Evolutionary conservation across 1,139 yeast genomes (phyloP).

Genomic region (Hyphopichia burtonii): DNA sequence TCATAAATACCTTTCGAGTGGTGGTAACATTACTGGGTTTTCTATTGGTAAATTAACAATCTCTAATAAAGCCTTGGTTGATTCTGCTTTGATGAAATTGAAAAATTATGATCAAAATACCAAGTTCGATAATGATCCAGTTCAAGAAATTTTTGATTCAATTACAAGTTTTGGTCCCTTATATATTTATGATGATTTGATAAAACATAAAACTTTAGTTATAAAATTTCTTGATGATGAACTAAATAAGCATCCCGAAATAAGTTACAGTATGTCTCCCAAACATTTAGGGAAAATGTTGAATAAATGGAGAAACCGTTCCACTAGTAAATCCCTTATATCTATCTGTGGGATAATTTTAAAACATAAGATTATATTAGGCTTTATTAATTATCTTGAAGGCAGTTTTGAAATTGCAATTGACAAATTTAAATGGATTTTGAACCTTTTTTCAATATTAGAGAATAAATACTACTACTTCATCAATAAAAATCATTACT

Average conservation of each 20-base stretch:
- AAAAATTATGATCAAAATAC: not conserved
- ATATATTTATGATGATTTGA: conserved; percentile 16
- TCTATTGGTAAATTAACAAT: conserved; percentile 18
- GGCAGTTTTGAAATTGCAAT: conserved; percentile 9
- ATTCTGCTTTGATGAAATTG: conserved; percentile 1
- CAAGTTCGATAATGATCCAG: not conserved
- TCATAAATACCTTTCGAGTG: conserved; percentile 11
- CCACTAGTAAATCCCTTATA: conserved; percentile 2
- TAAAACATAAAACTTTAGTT: conserved; percentile 6
- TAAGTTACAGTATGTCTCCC: conserved; percentile 13
- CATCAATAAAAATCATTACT: conserved; percentile 11
- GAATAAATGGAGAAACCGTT: conserved; percentile 9
- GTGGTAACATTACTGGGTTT: conserved; percentile 13
- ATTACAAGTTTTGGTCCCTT: conserved; percentile 20
- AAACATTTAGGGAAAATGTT: conserved; percentile 12
- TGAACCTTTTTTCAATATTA: conserved; percentile 12
- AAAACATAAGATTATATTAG: conserved; percentile 15
- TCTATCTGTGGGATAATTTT: conserved; percentile 11
- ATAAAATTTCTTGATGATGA: conserved; percentile 11
- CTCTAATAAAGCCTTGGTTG: conserved; percentile 6
- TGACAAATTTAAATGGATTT: conserved; percentile 19
- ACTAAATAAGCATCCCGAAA: conserved; percentile 12
- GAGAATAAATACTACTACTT: conserved; percentile 8
- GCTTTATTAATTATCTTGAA: conserved; percentile 12
- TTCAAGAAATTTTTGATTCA: conserved; percentile 4